These are phyloP conservation scores for Diaporthe batatas DNA, from an alignment of 2,329 filamentous ascomycete genomes.

Conservation along the genomic window DNA sequence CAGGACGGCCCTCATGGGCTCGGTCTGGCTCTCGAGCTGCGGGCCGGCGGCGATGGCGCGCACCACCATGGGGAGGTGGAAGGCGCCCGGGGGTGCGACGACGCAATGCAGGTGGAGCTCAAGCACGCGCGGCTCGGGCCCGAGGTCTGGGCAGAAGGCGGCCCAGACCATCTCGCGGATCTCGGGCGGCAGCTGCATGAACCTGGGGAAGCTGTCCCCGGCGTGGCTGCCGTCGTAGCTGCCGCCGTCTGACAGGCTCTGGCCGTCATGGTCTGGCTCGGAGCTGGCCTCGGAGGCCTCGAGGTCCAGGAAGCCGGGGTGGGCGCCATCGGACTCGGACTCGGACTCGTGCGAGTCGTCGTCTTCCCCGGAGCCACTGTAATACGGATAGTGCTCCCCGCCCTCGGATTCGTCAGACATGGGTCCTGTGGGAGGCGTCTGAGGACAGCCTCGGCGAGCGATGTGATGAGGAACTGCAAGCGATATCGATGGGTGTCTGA, in stretches of 20 bases:
- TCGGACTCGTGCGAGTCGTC: slow-evolving; percentile 29
- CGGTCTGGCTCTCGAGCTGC: slow-evolving; percentile 48
- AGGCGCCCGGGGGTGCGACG: neutral
- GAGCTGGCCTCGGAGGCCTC: slow-evolving; percentile 40
- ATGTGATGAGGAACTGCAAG: neutral
- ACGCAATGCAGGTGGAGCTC: slow-evolving; percentile 36
- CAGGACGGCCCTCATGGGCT: slow-evolving; percentile 49
- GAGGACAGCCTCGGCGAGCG: neutral
- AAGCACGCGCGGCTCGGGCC: slow-evolving; percentile 48
- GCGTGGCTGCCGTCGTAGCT: neutral
- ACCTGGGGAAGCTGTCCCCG: slow-evolving; percentile 45
- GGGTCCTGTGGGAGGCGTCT: neutral
- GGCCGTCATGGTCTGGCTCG: slow-evolving; percentile 2
- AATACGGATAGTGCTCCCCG: slow-evolving; percentile 28
- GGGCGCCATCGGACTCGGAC: slow-evolving; percentile 13
- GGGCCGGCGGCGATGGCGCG: slow-evolving; percentile 25
- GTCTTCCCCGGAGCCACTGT: slow-evolving; percentile 20
- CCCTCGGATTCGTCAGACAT: slow-evolving; percentile 27
- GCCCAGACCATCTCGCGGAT: slow-evolving; percentile 53
- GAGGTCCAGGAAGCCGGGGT: slow-evolving; percentile 34
- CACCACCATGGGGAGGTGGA: slow-evolving; percentile 2
- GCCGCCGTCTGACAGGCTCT: neutral
- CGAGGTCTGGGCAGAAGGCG: slow-evolving; percentile 50
- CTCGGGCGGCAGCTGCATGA: slow-evolving; percentile 51
- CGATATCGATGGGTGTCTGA: neutral